phyloP scores from a whole-genome alignment of 805 yeast genomes.

The Monosporozyma servazzii region DNA sequence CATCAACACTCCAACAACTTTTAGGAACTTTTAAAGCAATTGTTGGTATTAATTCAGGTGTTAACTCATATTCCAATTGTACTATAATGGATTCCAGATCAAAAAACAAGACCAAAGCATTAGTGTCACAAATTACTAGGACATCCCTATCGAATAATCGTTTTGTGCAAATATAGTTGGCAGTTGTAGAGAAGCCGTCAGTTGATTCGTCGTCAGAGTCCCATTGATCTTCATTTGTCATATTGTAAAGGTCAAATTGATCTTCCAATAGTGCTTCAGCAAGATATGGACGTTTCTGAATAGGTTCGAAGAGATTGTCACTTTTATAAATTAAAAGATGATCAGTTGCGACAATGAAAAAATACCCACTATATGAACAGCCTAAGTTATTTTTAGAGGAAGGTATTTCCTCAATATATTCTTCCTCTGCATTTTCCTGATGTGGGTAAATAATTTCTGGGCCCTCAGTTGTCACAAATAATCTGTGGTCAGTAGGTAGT shows the following conservation, averaged over 20 bases:
- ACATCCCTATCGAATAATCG: slow-evolving; percentile 30
- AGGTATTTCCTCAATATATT: not conserved
- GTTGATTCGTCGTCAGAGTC: not conserved
- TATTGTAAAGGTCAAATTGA: not conserved
- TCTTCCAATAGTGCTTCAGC: not conserved
- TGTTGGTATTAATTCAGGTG: slow-evolving; percentile 5
- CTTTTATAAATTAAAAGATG: not conserved
- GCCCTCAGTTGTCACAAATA: slow-evolving; percentile 7
- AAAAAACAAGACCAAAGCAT: slow-evolving; percentile 41
- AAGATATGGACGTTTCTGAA: not conserved
- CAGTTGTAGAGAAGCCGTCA: not conserved
- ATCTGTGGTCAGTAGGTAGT: slow-evolving; percentile 14
- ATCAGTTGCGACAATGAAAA: slow-evolving; percentile 7
- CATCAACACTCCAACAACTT: slow-evolving; percentile 23
- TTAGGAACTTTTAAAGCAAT: slow-evolving; percentile 8
- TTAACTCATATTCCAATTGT: not conserved
- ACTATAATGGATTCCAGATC: slow-evolving; percentile 17
- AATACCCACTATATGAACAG: slow-evolving; percentile 7
- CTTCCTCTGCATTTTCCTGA: too few relatives aligned
- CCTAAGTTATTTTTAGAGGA: slow-evolving; percentile 11
- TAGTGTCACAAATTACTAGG: slow-evolving; percentile 44
- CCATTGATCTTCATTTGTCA: not conserved
- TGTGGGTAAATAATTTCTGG: slow-evolving; percentile 4
- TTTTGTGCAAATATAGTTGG: slow-evolving; percentile 20
- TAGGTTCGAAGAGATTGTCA: not conserved